Conservation (phyloP, 352 stramenopile genomes). For the Phytophthora tentaculata region DNA sequence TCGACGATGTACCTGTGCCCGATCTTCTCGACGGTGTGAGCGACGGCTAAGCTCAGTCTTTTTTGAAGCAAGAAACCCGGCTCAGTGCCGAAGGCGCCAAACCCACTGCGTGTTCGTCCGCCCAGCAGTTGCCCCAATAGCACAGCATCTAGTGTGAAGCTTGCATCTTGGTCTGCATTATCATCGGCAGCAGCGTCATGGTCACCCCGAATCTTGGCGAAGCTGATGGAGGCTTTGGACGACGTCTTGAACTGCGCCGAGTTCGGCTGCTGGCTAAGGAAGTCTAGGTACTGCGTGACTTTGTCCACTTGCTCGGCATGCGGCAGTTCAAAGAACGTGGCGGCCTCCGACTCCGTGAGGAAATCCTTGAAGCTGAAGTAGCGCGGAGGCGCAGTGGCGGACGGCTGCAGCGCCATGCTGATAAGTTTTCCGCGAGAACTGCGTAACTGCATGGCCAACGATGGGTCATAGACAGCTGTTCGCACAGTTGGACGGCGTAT, state of each 20-base stretch:
- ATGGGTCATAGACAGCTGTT: slow-evolving; percentile 27
- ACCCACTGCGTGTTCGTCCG: slow-evolving; percentile 67
- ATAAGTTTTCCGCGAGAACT: background rate
- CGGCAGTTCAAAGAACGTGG: slow-evolving; percentile 58
- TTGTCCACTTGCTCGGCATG: slow-evolving; percentile 63
- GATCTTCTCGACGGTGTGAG: slow-evolving; percentile 56
- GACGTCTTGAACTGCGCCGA: slow-evolving; percentile 62
- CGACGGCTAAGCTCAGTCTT: slow-evolving; percentile 68
- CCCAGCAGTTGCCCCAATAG: slow-evolving; percentile 47
- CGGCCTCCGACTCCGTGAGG: slow-evolving; percentile 47
- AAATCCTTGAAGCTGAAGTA: slow-evolving; percentile 81
- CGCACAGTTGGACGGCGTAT: slow-evolving; percentile 9
- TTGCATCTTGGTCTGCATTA: background rate
- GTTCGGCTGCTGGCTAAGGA: slow-evolving; percentile 55
- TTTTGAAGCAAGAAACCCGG: slow-evolving; percentile 67
- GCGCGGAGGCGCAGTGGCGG: slow-evolving; percentile 7
- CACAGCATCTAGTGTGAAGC: slow-evolving; percentile 7
- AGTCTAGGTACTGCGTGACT: slow-evolving; percentile 70
- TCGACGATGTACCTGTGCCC: slow-evolving; percentile 77
- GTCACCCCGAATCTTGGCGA: slow-evolving; percentile 29
- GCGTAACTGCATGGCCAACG: slow-evolving; percentile 23
- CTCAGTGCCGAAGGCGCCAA: slow-evolving; percentile 76
- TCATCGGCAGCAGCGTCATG: background rate
- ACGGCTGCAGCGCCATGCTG: background rate
- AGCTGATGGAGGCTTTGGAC: slow-evolving; percentile 58